phyloP scores from a whole-genome alignment of 345 rosid genomes.

The Populus tremula region DNA sequence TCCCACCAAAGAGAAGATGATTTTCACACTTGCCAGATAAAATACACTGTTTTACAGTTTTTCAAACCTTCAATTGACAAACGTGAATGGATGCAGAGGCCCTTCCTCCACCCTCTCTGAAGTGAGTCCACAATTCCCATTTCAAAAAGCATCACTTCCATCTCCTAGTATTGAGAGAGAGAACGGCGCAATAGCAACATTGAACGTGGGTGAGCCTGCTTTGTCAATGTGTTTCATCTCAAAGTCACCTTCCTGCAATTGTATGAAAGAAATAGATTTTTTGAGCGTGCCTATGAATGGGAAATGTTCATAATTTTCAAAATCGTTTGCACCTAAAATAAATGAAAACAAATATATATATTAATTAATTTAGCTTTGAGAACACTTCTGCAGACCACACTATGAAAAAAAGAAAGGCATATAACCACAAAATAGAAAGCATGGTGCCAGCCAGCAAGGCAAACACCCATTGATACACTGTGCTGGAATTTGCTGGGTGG shows the following conservation, averaged over 20 bases:
- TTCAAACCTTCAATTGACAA: slow-evolving; percentile 12
- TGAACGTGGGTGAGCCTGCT: slow-evolving; percentile 51
- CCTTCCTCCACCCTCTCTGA: background rate
- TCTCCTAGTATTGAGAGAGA: slow-evolving; percentile 57
- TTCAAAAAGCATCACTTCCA: slow-evolving; percentile 41
- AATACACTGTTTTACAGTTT: background rate
- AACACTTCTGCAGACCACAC: too few species aligned
- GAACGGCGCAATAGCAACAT: slow-evolving; percentile 66
- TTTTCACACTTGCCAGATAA: slow-evolving; percentile 9
- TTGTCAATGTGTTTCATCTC: slow-evolving; percentile 73
- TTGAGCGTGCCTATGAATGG: background rate
- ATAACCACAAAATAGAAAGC: too few species aligned
- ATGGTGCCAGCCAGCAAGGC: too few species aligned
- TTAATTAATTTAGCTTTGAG: too few species aligned
- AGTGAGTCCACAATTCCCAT: background rate
- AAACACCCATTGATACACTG: background rate
- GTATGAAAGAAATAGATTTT: background rate
- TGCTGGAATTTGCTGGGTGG: background rate
- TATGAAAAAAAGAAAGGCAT: too few species aligned
- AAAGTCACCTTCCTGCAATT: slow-evolving; percentile 70
- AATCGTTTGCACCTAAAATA: background rate
- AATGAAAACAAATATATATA: too few species aligned
- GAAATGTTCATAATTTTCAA: background rate
- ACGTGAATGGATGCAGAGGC: background rate
- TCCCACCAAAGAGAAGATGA: background rate